phyloP scores from a whole-genome alignment of 2,329 filamentous ascomycete species.

The Aureobasidium musti region DNA sequence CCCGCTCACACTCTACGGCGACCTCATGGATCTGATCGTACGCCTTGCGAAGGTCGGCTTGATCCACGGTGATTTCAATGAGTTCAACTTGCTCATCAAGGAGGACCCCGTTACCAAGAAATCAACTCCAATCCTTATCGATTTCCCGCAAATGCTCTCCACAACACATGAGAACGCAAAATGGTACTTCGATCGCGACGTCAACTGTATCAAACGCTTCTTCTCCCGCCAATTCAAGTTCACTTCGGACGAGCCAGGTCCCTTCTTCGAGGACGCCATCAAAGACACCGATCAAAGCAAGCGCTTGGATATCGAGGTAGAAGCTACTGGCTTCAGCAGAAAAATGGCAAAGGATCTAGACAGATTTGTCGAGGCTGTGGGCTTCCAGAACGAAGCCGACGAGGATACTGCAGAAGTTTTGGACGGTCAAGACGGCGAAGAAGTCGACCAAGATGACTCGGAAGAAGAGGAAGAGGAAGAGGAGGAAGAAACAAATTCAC shows the following conservation, averaged over 20 bases:
- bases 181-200: slow-evolving; percentile 96
- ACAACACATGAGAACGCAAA: slow-evolving; percentile 92
- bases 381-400: slow-evolving; percentile 55
- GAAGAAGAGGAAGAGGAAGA: slow-evolving; percentile 31
- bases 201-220: slow-evolving; percentile 92
- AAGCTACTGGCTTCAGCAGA: slow-evolving; percentile 92
- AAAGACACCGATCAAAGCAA: slow-evolving; percentile 68
- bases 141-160: slow-evolving; percentile 98
- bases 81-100: slow-evolving; percentile 96
- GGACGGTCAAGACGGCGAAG: slow-evolving; percentile 43
- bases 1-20: slow-evolving; percentile 83
- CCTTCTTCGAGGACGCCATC: slow-evolving; percentile 80
- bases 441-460: slow-evolving; percentile 43
- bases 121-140: slow-evolving; percentile 77
- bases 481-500: slow-evolving; percentile 11
- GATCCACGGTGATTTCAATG: slow-evolving; percentile 98
- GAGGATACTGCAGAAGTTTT: slow-evolving; percentile 43
- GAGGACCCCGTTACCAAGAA: slow-evolving; percentile 55
- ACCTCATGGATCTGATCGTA: slow-evolving; percentile 84
- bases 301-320: slow-evolving; percentile 81
- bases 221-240: slow-evolving; percentile 90
- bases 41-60: slow-evolving; percentile 80
- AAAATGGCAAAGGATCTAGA: slow-evolving; percentile 97
- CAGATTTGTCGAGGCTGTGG: slow-evolving; percentile 75
- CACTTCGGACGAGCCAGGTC: slow-evolving; percentile 75